Conservation (phyloP, 2,329 filamentous ascomycete genomes). For the Aspergillus ruber region DNA sequence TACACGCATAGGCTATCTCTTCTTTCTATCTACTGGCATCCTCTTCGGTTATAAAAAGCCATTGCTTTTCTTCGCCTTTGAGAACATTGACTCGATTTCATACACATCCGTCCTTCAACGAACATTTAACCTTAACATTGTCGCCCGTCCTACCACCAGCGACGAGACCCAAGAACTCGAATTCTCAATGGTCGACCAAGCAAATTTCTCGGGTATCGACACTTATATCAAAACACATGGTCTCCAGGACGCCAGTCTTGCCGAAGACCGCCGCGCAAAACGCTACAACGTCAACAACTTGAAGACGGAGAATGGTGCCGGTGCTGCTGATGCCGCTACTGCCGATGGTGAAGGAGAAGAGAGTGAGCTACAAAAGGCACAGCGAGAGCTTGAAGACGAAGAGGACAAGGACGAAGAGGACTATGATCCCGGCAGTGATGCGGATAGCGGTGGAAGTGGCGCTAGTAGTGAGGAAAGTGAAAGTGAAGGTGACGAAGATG, state of each 20-base stretch:
- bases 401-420: conserved; percentile 46
- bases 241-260: conserved; percentile 58
- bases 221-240: conserved; percentile 55
- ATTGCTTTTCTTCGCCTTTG: conserved; percentile 56
- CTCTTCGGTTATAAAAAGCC: conserved; percentile 63
- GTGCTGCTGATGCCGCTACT: conserved; percentile 17
- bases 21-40: conserved; percentile 56
- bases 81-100: conserved; percentile 52
- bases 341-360: conserved; percentile 43
- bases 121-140: conserved; percentile 60
- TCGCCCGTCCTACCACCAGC: conserved; percentile 33
- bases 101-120: conserved; percentile 60
- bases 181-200: conserved; percentile 61
- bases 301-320: conserved; percentile 23
- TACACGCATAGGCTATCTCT: conserved; percentile 49
- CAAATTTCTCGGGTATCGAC: conserved; percentile 57
- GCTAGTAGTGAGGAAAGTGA: conserved; percentile 35
- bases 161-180: conserved; percentile 52
- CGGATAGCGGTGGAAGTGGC: conserved; percentile 43
- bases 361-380: conserved; percentile 53
- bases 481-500: conserved; percentile 21
- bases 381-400: conserved; percentile 47
- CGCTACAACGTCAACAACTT: conserved; percentile 49
- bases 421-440: conserved; percentile 46
- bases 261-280: conserved; percentile 54